Evolutionary conservation across 73 alveolate genomes (phyloP).

Genomic region (Blepharisma japonicum): DNA sequence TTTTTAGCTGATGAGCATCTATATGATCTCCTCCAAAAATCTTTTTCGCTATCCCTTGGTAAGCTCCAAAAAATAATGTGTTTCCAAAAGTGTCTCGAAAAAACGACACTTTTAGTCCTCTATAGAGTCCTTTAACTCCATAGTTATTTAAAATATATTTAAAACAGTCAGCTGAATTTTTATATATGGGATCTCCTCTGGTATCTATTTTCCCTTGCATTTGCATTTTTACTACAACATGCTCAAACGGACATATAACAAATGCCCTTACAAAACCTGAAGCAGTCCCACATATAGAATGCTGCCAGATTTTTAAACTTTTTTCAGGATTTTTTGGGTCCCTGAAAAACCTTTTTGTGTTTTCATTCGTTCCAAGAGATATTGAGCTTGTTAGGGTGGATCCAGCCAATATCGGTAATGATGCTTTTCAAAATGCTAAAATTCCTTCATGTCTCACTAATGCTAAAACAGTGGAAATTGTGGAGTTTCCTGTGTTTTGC

Average conservation of each 20-base stretch:
- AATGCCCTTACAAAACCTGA: slow-evolving; percentile 29
- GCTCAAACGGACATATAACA: slow-evolving; percentile 30
- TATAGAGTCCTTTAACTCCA: slow-evolving; percentile 5
- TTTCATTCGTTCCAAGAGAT: too few species aligned
- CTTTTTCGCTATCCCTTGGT: not conserved
- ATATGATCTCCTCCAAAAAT: not conserved
- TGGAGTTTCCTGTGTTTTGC: too few species aligned
- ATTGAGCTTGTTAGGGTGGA: too few species aligned
- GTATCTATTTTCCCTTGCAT: not conserved
- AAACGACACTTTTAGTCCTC: not conserved
- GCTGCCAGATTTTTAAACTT: slow-evolving; percentile 28
- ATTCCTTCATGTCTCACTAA: too few species aligned
- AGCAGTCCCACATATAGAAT: slow-evolving; percentile 28
- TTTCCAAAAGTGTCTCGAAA: slow-evolving; percentile 21
- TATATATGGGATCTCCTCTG: not conserved
- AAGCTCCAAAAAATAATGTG: not conserved
- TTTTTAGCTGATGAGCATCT: not conserved
- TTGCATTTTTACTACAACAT: slow-evolving; percentile 27
- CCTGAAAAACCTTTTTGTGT: too few species aligned
- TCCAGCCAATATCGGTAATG: too few species aligned
- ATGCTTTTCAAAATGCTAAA: too few species aligned
- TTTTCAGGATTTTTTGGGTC: slow-evolving; percentile 32
- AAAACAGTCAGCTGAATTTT: not conserved
- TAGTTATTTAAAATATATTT: not conserved
- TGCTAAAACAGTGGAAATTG: too few species aligned